Percentiles rank a stretch among this genome's conserved stretches.
These are phyloP conservation scores for Chlorella sp. DNA, from an alignment of 139 green algal genomes.

Conservation along the genomic window DNA sequence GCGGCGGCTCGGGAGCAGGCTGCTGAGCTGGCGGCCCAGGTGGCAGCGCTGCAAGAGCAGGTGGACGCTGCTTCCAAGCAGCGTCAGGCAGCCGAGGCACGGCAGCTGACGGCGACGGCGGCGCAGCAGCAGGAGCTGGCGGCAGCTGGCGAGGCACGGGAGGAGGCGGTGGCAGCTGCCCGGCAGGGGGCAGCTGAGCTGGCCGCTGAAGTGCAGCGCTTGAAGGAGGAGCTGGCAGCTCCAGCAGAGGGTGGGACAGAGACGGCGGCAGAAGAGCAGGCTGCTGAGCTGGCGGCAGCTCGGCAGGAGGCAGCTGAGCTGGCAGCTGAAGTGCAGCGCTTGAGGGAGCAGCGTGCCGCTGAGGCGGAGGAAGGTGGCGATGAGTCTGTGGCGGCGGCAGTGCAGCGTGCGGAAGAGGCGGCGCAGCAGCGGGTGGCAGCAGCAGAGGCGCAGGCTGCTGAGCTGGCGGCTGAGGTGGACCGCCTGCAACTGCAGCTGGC, in stretches of 20 bases:
- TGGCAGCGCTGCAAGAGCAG: background rate
- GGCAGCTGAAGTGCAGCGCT: conserved; percentile 18
- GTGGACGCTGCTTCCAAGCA: background rate
- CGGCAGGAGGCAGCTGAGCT: conserved; percentile 2
- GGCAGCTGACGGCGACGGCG: background rate
- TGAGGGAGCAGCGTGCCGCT: conserved; percentile 12
- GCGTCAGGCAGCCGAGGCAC: background rate
- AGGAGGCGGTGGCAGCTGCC: background rate
- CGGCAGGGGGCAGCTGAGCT: background rate
- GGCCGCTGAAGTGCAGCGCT: background rate
- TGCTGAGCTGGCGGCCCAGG: background rate
- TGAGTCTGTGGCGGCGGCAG: too few species aligned
- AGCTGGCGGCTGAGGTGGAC: conserved; percentile 18
- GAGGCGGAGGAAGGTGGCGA: background rate
- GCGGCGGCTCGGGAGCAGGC: background rate
- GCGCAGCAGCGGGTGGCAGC: background rate
- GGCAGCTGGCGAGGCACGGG: background rate
- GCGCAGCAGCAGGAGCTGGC: background rate
- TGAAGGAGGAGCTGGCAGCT: conserved; percentile 22
- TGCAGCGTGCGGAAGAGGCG: too few species aligned
- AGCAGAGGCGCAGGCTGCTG: background rate
- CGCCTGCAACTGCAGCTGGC: conserved; percentile 1
- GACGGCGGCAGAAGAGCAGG: background rate
- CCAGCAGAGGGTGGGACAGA: background rate
- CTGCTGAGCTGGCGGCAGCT: background rate